Conservation (phyloP, 352 stramenopile genomes). For the Globisporangium middletonii region DNA sequence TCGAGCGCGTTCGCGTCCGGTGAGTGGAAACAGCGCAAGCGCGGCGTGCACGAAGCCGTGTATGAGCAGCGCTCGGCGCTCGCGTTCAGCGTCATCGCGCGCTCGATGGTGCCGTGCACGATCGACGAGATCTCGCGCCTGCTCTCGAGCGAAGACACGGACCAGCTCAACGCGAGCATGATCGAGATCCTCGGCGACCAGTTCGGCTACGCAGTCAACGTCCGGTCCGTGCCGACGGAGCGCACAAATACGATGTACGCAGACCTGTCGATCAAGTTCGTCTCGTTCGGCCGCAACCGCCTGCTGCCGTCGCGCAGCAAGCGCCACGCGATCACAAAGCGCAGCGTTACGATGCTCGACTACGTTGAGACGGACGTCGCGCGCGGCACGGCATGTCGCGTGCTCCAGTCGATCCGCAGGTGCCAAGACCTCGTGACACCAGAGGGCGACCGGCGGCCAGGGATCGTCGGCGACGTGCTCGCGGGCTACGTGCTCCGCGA, state of each 20-base stretch:
- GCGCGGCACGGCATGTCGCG: conserved; percentile 9
- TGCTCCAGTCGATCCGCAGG: conserved; percentile 12
- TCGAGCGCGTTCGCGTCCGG: conserved; percentile 1
- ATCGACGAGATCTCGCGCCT: conserved; percentile 18
- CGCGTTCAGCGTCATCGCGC: conserved; percentile 16
- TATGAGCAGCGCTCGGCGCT: conserved; percentile 8
- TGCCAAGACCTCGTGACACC: conserved; percentile 4
- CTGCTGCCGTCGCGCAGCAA: conserved; percentile 1
- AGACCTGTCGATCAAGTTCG: conserved; percentile 23
- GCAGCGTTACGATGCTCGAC: conserved; percentile 16
- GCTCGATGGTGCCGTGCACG: conserved; percentile 16
- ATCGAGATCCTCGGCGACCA: conserved; percentile 20
- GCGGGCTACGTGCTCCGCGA: conserved; percentile 21
- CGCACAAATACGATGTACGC: neutral
- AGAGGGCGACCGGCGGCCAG: conserved; percentile 1
- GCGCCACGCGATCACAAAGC: conserved; percentile 1
- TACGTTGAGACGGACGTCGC: conserved; percentile 14
- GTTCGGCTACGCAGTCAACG: conserved; percentile 22
- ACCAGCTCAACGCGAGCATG: conserved; percentile 24
- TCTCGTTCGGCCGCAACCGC: conserved; percentile 15
- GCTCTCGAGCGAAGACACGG: conserved; percentile 18
- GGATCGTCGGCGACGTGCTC: conserved; percentile 11
- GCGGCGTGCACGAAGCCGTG: conserved; percentile 1
- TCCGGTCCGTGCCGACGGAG: conserved; percentile 12
- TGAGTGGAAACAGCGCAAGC: conserved; percentile 8